These are phyloP conservation scores for Chiua virens DNA, from an alignment of 768 basidiomycete genomes.

Conservation along the genomic window DNA sequence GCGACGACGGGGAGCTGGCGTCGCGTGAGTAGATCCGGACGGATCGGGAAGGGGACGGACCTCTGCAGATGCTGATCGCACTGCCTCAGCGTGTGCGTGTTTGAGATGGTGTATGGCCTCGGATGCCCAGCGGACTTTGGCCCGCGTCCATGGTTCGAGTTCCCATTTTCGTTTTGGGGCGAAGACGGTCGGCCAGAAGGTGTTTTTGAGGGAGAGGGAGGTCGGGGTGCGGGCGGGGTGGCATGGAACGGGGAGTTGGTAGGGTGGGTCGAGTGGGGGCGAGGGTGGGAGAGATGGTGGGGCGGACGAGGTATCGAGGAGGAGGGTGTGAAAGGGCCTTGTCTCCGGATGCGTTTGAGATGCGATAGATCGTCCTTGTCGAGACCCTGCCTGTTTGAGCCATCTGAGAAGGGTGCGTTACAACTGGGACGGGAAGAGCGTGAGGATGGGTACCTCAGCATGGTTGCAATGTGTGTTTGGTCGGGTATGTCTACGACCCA, in stretches of 20 bases:
- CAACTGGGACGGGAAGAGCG: not conserved
- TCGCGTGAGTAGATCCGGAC: not conserved
- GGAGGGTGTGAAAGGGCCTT: conserved; percentile 46
- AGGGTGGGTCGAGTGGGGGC: conserved; percentile 50
- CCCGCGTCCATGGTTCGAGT: conserved; percentile 62
- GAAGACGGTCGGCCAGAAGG: conserved; percentile 86
- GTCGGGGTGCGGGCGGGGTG: conserved; percentile 64
- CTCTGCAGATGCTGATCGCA: conserved; percentile 47
- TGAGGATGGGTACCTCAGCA: conserved; percentile 52
- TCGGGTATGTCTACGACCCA: conserved; percentile 80
- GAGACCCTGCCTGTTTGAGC: conserved; percentile 60
- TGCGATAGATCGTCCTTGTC: conserved; percentile 66
- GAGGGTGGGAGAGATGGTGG: conserved; percentile 53
- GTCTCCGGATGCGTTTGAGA: conserved; percentile 74
- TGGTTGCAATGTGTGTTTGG: conserved; percentile 51
- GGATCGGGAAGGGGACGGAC: conserved; percentile 36
- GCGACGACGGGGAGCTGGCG: conserved; percentile 73
- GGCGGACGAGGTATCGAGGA: conserved; percentile 44
- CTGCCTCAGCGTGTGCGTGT: conserved; percentile 48
- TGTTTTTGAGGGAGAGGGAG: conserved; percentile 64
- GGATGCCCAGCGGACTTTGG: conserved; percentile 72
- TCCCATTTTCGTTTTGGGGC: conserved; percentile 70
- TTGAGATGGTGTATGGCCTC: conserved; percentile 60
- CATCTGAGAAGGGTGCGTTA: conserved; percentile 46
- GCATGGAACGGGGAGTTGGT: conserved; percentile 60